Conservation (phyloP, 129 eudicot species). For the Lonicera japonica region DNA sequence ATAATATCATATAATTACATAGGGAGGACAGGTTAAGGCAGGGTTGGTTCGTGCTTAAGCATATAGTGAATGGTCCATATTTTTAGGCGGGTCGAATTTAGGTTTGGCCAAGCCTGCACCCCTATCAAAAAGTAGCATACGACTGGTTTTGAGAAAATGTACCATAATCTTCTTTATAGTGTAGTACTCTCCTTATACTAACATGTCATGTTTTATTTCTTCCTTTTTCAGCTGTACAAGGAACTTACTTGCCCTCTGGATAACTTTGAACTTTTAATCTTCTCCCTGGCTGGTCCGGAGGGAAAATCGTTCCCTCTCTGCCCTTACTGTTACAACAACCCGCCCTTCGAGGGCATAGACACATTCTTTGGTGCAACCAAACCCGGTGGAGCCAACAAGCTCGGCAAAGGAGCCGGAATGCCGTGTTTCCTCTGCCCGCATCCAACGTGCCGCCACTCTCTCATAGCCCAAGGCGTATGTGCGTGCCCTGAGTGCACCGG, state of each 20-base stretch:
- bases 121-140: too few relatives aligned
- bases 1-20: too few relatives aligned
- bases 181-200: too few relatives aligned
- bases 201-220: too few relatives aligned
- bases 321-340: constrained; percentile 86
- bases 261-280: constrained; percentile 81
- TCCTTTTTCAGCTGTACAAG: constrained; percentile 64
- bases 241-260: constrained; percentile 87
- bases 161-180: too few relatives aligned
- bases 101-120: too few relatives aligned
- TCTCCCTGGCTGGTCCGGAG: constrained; percentile 84
- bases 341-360: constrained; percentile 83
- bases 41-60: too few relatives aligned
- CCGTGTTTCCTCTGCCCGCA: constrained; percentile 93
- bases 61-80: too few relatives aligned
- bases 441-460: constrained; percentile 73
- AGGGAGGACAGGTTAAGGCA: too few relatives aligned
- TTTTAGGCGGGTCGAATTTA: too few relatives aligned
- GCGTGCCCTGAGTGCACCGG: constrained; percentile 89
- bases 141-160: too few relatives aligned
- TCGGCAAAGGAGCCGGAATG: constrained; percentile 87
- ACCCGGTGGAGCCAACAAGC: constrained; percentile 38
- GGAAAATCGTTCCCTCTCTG: constrained; percentile 86
- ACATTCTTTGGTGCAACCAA: constrained; percentile 59
- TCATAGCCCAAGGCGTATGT: constrained; percentile 81